These are phyloP conservation scores for Termitomyces sp. DNA, from an alignment of 768 basidiomycete genomes.

Conservation along the genomic window DNA sequence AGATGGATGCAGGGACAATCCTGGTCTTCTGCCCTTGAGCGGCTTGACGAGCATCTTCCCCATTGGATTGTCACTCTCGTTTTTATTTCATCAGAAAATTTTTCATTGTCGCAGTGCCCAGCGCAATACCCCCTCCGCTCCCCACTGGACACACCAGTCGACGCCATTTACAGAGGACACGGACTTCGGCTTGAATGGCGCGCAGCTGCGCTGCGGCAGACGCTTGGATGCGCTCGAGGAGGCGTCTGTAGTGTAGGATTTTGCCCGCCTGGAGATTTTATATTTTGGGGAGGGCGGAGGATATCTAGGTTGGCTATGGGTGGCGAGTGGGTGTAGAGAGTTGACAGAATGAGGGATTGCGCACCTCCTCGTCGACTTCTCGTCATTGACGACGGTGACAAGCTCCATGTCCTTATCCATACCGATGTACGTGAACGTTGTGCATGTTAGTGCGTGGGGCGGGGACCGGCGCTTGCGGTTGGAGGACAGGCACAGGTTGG, in stretches of 20 bases:
- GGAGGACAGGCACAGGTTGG: too few species aligned
- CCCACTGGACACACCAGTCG: constrained; percentile 53
- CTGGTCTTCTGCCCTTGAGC: constrained; percentile 48
- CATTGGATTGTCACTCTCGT: constrained; percentile 33
- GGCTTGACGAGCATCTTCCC: constrained; percentile 31
- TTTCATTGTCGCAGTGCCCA: constrained; percentile 52
- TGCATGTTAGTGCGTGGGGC: too few species aligned
- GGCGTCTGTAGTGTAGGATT: constrained; percentile 70
- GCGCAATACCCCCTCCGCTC: constrained; percentile 69
- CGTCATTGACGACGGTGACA: constrained; percentile 59
- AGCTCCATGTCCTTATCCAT: constrained; percentile 72
- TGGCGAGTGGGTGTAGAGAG: too few species aligned
- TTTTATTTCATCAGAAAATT: constrained; percentile 28
- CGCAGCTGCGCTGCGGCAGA: constrained; percentile 79
- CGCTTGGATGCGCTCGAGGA: constrained; percentile 78
- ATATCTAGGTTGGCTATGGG: constrained; percentile 28
- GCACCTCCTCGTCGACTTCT: constrained; percentile 70
- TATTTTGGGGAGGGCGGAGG: constrained; percentile 34
- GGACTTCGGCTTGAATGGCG: constrained; percentile 79
- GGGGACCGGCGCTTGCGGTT: too few species aligned
- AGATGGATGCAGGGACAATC: too few species aligned
- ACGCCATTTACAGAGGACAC: constrained; percentile 49
- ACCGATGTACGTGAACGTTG: too few species aligned
- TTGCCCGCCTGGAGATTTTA: constrained; percentile 47
- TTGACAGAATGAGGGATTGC: constrained; percentile 10